Base-by-base conservation (phyloP, 176 grass and related monocot species). In the Secale cereale region DNA sequence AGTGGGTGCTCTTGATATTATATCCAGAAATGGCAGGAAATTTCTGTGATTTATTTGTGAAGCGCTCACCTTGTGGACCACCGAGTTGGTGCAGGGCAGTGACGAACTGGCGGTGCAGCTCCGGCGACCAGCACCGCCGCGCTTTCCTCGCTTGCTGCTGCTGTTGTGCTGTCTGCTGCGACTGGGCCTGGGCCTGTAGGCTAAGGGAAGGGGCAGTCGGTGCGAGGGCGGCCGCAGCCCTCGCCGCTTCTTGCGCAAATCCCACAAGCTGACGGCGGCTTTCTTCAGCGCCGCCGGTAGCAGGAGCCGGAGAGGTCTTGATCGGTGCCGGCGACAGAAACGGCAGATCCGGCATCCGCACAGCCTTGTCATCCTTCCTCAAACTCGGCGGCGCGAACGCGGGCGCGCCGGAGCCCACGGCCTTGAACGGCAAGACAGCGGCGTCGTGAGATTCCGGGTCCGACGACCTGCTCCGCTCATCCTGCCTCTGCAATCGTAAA, bases 91-190 rank as follows among this genome's bases (percentile, higher is more conserved):
- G 81, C 80, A 99, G 77, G 74, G 94, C 97, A 1, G 82, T 33
- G 71, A 99, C 77, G 20, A 99, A 99, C 72, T 76, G 66, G 26
- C 90, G 89, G 89, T 99, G 97, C n/a, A 99, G 81, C 76, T 97
- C 97, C 23, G 86, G 88, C 61, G 97, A 94, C 97, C 97, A 99
- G 85, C 92, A 97, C 60, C 97, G 88, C 76, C 97, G 74, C 22
- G 86, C 63, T 92, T 99, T 99, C 88, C 97, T 94, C 27, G 86
- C 71, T 32, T 86, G 85, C 16, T 91, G 95, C 74, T 86, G 87
- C 50, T 82, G 91, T 77, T 78, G 86, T 14, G 81, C 10, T 33
- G 76, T 30, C 72, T 61, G 82, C 29, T 83, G 88, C 13, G 77
- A 25, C 19, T 57, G 77, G 13, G 82, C 23, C 57, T 84, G 89